Conservation (phyloP, 1,284 basidiomycete species). For the Clitocybe nebularis region DNA sequence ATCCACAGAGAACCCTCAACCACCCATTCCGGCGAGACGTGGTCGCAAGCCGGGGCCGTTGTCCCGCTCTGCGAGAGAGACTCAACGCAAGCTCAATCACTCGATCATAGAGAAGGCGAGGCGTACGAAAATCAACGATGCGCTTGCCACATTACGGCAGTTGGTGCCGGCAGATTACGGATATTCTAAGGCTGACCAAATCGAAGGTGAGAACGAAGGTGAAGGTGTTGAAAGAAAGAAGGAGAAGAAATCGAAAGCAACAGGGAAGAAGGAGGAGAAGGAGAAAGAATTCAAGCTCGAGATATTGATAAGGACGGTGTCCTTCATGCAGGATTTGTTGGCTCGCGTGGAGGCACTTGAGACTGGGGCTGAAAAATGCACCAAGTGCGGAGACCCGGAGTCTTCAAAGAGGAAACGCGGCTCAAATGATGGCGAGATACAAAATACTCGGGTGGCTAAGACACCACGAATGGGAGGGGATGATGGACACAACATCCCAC, state of each 20-base stretch:
- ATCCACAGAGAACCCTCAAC: conserved; percentile 15
- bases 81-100: conserved; percentile 77
- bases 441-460: not conserved
- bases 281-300: conserved; percentile 79
- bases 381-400: conserved; percentile 14
- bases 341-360: conserved; percentile 40
- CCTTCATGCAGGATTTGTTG: conserved; percentile 63
- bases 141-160: conserved; percentile 58
- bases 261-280: conserved; percentile 41
- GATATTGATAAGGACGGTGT: conserved; percentile 67
- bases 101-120: conserved; percentile 81
- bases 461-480: not conserved
- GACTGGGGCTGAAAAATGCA: conserved; percentile 13
- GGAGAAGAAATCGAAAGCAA: conserved; percentile 25
- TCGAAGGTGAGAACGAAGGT: conserved; percentile 24
- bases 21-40: conserved; percentile 41
- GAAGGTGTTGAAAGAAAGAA: conserved; percentile 31
- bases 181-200: conserved; percentile 21
- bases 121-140: conserved; percentile 80
- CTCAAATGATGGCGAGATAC: not conserved
- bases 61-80: conserved; percentile 69
- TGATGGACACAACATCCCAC: not conserved
- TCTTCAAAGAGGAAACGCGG: conserved; percentile 8
- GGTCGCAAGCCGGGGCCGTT: conserved; percentile 67
- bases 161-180: conserved; percentile 59